Percentiles rank a stretch among this genome's conserved stretches.
phyloP scores from a whole-genome alignment of 345 rosid genomes.

The Citrus hindsii region DNA sequence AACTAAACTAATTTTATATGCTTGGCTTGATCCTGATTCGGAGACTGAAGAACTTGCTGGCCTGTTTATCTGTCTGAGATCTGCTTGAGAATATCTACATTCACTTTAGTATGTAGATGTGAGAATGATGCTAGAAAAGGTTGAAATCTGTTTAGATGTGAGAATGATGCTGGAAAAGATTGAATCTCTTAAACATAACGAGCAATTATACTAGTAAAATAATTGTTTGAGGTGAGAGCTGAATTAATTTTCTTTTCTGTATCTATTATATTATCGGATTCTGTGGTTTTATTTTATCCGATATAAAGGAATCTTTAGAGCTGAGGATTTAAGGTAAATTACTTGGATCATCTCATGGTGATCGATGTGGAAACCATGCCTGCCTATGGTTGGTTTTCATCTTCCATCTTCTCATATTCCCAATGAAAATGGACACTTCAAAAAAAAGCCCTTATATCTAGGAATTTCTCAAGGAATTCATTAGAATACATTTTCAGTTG shows the following conservation, averaged over 20 bases:
- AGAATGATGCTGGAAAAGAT: not conserved
- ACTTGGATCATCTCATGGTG: not conserved
- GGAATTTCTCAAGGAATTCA: not conserved
- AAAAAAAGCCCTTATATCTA: not conserved
- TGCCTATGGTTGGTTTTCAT: not conserved
- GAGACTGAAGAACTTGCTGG: not conserved
- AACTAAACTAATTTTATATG: not conserved
- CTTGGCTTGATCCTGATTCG: not conserved
- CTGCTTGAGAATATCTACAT: not conserved
- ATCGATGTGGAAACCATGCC: not conserved
- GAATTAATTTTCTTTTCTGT: not conserved
- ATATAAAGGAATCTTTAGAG: not conserved
- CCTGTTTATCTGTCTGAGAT: not conserved
- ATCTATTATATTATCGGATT: not conserved
- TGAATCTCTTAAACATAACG: not conserved
- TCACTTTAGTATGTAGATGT: not conserved
- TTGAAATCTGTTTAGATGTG: too few relatives aligned
- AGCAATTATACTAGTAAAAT: not conserved
- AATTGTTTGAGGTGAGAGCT: not conserved
- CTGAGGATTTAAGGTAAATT: not conserved
- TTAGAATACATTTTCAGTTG: not conserved
- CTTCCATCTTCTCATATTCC: not conserved
- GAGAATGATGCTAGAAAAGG: not conserved
- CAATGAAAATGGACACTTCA: not conserved
- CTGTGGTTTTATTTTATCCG: not conserved